Base-by-base conservation (phyloP, 2,329 filamentous ascomycete genomes). In the Hymenoscyphus scutula region DNA sequence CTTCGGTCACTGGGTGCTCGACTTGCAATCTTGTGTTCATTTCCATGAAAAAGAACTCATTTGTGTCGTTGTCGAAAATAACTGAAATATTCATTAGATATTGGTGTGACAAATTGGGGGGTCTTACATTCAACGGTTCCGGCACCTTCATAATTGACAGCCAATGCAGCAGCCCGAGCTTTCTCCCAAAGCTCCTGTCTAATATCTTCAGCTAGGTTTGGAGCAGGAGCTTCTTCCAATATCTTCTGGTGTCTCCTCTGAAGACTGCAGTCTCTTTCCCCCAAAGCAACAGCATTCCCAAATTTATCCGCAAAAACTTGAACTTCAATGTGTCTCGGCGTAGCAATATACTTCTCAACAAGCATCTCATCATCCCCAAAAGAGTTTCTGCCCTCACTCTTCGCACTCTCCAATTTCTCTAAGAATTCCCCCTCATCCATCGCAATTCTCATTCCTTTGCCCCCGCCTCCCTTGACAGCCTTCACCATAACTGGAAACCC, bases 1-100 rank as follows among this genome's bases (percentile, higher is more conserved):
- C 89, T 73, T 91, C 89, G 0, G 88, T 98, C 23, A 98, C 95
- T 0, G 95, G 95, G 72, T 99, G 95, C 78, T 99, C 95, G 57
- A 99, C 95, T 76, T 99, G 95, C 23, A 99, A 80, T 58, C 95
- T 84, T 0, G 95, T 97, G 72, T 91, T 89, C 83, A 91, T 90
- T 77, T 91, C 89, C 83, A 90, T 89, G 70, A 91, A 91, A 76
- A 86, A 97, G 75, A 95, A 97, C 53, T 89, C 84, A 56, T 87
- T 90, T 5, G 86, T 88, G 70, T 91, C 86, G 73, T 92, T 90
- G 75, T 97, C 92, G 5, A 96, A 88, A 53, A 97, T 89, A 72
- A 93, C 88, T 88, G 83, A 82, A 7, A 48, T 83, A 82, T 83
- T 15, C 13, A 85, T 73, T 87, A 63, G 58, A 8, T 60, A 6